Base-by-base conservation (phyloP, 306 rosid species). In the Clitoria ternatea region DNA sequence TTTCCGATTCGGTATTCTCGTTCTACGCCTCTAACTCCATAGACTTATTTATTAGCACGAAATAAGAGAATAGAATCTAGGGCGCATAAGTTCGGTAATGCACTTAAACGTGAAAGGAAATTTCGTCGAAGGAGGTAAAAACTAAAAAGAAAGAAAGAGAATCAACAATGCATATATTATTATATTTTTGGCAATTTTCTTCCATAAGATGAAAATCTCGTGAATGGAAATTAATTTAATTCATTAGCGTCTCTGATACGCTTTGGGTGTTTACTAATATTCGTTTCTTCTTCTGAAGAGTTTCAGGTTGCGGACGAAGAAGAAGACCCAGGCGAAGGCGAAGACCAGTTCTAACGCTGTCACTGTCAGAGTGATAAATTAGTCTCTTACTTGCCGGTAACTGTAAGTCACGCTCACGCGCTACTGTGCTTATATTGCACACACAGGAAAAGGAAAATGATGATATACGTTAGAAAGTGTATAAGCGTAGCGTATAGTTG, bases 381-480 rank as follows among this genome's bases (percentile, higher is more conserved):
- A 44, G 30, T 56, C 49, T 22, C 48, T 22, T 22, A 10, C 35
- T 32, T 35, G 47, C 47, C 29, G 33, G 39, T n/a, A n/a, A n/a
- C n/a, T n/a, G 70, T 72, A 33, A 60, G 70, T 71, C 42, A 56
- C 37, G 35, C 55, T 71, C 42, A 56, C 37, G 35, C 55, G 27
- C 26, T 13, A 30, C 57, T 12, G 6, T 42, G 54, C 56, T 18
- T 42, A 55, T 42, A 55, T 42, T 66, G n/a, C 33, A 33, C 10
- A 30, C 48, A 32, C 0, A 18, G 6, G 7, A 8, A 66, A 29
- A 14, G n/a, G n/a, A n/a, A n/a, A n/a, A n/a, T n/a, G n/a, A n/a
- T 29, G 29, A 37, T 15, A 43, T 14, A 20, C 44, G 33, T 47
- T 47, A 18, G 11, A 14, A 27, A 5, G 2, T 70, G 10, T 9